Conservation (phyloP, 2,329 filamentous ascomycete species). For the Cercospora janseana region DNA sequence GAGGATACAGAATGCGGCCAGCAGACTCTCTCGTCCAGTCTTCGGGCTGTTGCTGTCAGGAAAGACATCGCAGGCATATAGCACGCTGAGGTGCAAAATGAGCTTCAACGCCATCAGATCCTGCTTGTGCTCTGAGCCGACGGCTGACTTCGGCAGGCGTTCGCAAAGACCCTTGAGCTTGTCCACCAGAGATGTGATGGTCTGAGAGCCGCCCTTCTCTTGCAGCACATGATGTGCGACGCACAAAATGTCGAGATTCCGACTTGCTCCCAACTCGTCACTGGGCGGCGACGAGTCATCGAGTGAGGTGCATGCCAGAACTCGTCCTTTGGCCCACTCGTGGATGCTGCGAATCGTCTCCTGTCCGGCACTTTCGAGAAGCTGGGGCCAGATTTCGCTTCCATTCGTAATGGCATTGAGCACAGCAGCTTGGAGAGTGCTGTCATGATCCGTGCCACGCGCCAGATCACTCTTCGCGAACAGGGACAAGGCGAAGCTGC, state of each 20-base stretch:
- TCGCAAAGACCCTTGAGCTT: constrained; percentile 29
- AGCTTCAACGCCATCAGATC: constrained; percentile 24
- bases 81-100: constrained; percentile 43
- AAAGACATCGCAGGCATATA: constrained; percentile 36
- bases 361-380: constrained; percentile 41
- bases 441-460: constrained; percentile 13
- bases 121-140: constrained; percentile 1
- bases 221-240: constrained; percentile 27
- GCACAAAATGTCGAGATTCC: constrained; percentile 32
- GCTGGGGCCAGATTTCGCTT: constrained; percentile 44
- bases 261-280: constrained; percentile 12
- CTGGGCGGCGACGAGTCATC: constrained; percentile 6
- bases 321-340: constrained; percentile 36
- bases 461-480: constrained; percentile 9
- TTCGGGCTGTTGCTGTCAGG: constrained; percentile 34
- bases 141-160: constrained; percentile 15
- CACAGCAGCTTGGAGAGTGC: constrained; percentile 35
- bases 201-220: constrained; percentile 19
- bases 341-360: constrained; percentile 31
- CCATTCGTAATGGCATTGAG: constrained; percentile 43
- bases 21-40: constrained; percentile 27
- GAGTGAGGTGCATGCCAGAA: constrained; percentile 26
- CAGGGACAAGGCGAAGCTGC: constrained; percentile 22
- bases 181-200: constrained; percentile 27
- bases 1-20: constrained; percentile 40